Conservation (phyloP, 768 basidiomycete species). For the Candolleomyces efflorescens region DNA sequence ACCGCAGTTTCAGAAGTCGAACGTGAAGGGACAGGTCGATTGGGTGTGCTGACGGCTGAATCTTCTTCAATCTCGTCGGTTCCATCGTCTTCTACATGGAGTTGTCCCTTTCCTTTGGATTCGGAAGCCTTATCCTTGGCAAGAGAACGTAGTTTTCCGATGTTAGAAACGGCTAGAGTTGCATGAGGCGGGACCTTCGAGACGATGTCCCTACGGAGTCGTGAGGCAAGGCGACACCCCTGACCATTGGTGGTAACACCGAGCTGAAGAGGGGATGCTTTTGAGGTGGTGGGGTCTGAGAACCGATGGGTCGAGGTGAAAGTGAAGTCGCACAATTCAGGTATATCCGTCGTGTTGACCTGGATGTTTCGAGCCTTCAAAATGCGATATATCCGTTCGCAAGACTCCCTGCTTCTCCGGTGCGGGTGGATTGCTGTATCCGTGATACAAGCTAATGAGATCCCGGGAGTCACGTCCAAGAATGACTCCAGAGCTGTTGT, state of each 20-base stretch:
- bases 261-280: conserved; percentile 58
- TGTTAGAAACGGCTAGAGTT: conserved; percentile 68
- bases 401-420: conserved; percentile 48
- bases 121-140: conserved; percentile 30
- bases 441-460: conserved; percentile 69
- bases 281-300: conserved; percentile 39
- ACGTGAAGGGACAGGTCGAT: conserved; percentile 61
- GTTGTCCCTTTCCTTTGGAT: conserved; percentile 15
- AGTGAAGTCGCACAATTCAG: conserved; percentile 83
- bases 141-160: conserved; percentile 63
- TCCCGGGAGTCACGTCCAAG: conserved; percentile 27
- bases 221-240: conserved; percentile 79
- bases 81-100: conserved; percentile 17
- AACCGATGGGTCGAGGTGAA: conserved; percentile 88
- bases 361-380: conserved; percentile 61
- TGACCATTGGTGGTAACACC: conserved; percentile 89
- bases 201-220: conserved; percentile 82
- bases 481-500: conserved; percentile 44
- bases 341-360: conserved; percentile 85
- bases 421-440: conserved; percentile 57
- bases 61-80: conserved; percentile 53
- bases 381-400: conserved; percentile 49
- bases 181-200: conserved; percentile 65
- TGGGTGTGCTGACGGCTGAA: conserved; percentile 52
- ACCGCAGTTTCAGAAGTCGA: conserved; percentile 28